phyloP scores from a whole-genome alignment of 78 protist species.

The Dictyostelium capitatum region DNA sequence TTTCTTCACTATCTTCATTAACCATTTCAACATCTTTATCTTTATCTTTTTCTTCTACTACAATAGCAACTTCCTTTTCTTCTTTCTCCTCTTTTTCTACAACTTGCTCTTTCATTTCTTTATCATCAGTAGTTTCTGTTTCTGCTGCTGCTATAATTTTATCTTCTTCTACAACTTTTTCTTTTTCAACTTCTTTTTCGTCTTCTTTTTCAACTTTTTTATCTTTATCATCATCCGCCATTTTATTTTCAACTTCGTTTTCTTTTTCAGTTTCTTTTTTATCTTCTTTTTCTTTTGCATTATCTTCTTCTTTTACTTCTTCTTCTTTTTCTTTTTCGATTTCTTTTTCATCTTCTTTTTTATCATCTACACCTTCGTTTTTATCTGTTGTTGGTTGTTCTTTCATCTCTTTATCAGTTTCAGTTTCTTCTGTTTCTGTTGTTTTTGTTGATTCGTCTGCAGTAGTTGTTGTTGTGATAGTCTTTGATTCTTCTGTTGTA shows the following conservation, averaged over 20 bases:
- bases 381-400: neutral
- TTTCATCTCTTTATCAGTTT: slow-evolving; percentile 3
- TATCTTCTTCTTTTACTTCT: neutral
- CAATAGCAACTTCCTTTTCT: neutral
- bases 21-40: neutral
- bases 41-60: neutral
- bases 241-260: neutral
- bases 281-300: no score
- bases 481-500: neutral
- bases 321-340: neutral
- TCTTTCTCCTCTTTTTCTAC: neutral
- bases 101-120: neutral
- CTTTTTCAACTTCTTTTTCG: neutral
- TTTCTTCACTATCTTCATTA: neutral
- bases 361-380: neutral
- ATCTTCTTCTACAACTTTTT: neutral
- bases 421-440: neutral
- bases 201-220: neutral
- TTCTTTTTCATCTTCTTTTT: no score
- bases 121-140: neutral
- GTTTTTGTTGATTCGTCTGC: neutral
- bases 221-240: neutral
- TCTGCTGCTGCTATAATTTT: neutral
- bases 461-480: neutral
- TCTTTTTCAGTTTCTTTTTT: neutral